Evolutionary conservation across 306 rosid genomes (phyloP).

Genomic region (Cicer pinnatifidum): DNA sequence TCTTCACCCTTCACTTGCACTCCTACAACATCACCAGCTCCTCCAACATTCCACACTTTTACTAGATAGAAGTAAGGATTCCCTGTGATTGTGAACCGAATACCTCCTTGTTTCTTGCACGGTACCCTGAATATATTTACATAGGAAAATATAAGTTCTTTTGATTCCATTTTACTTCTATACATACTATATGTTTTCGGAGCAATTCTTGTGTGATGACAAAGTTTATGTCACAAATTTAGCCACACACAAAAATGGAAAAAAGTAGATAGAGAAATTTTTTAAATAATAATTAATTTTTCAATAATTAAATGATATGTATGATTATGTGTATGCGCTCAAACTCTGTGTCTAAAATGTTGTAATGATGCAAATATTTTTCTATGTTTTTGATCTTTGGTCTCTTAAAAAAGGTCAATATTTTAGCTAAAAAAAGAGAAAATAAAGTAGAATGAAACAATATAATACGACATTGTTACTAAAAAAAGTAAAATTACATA

Average conservation of each 20-base stretch:
- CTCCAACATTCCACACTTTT: constrained; percentile 74
- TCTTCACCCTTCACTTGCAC: constrained; percentile 66
- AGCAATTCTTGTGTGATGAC: no score
- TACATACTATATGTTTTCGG: background rate
- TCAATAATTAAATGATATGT: no score
- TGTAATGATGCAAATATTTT: no score
- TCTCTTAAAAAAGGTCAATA: no score
- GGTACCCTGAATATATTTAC: constrained; percentile 48
- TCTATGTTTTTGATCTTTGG: no score
- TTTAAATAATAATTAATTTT: no score
- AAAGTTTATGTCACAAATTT: no score
- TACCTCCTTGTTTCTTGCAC: constrained; percentile 70
- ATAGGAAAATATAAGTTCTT: background rate
- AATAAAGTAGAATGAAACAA: background rate
- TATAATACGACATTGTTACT: background rate
- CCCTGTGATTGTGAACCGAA: constrained; percentile 69
- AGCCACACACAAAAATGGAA: no score
- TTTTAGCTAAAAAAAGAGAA: background rate
- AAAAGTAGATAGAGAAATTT: no score
- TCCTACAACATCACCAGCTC: constrained; percentile 65
- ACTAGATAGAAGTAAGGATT: constrained; percentile 71
- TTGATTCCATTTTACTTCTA: background rate
- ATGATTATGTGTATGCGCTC: no score
- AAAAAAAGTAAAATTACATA: no score
- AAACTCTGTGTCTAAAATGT: no score